phyloP scores from a whole-genome alignment of 805 yeast genomes.

The Kazachstania martiniae region DNA sequence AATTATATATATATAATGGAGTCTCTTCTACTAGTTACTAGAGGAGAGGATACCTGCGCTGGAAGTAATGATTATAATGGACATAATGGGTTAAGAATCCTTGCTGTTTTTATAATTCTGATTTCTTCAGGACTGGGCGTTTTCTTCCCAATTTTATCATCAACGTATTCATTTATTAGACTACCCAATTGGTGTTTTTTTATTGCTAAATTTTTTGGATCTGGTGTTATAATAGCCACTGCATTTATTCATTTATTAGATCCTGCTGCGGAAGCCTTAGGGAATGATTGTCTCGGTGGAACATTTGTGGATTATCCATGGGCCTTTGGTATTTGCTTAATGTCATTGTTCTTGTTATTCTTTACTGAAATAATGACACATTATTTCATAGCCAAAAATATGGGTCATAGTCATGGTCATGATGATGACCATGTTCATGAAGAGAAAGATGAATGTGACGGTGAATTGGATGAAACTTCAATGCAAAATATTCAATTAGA shows the following conservation, averaged over 20 bases:
- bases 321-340: slow-evolving; percentile 44
- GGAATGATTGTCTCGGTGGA: slow-evolving; percentile 50
- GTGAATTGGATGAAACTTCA: no score
- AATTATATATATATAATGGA: no score
- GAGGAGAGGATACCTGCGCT: no score
- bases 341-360: slow-evolving; percentile 37
- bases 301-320: slow-evolving; percentile 44
- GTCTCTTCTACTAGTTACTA: no score
- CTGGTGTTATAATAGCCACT: slow-evolving; percentile 76
- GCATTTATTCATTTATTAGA: slow-evolving; percentile 65
- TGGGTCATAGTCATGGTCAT: slow-evolving; percentile 12
- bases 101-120: slow-evolving; percentile 51
- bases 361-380: slow-evolving; percentile 40
- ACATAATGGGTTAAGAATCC: slow-evolving; percentile 33
- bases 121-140: slow-evolving; percentile 48
- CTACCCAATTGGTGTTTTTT: slow-evolving; percentile 56
- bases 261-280: slow-evolving; percentile 54
- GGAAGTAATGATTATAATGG: slow-evolving; percentile 36
- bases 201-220: slow-evolving; percentile 65
- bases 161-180: slow-evolving; percentile 45
- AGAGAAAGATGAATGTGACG: no score
- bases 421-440: background rate
- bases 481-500: no score
- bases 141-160: slow-evolving; percentile 51
- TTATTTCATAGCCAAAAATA: slow-evolving; percentile 31